These are phyloP conservation scores for Saraca asoca DNA, from an alignment of 331 rosid species.

Conservation along the genomic window DNA sequence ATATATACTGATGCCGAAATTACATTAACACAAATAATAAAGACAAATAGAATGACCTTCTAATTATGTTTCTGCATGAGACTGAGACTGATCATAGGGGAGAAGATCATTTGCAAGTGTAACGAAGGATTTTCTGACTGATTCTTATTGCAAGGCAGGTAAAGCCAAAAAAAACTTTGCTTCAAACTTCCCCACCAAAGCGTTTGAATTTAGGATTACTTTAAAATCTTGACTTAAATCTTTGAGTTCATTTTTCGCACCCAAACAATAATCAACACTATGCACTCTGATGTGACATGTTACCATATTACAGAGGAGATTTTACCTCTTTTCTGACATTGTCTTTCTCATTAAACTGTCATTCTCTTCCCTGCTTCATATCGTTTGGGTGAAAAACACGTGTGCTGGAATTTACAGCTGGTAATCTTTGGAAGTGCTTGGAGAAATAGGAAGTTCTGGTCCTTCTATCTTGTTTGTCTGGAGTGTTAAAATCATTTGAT, in stretches of 20 bases:
- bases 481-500: background rate
- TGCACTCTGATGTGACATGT: conserved; percentile 34
- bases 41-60: too few species aligned
- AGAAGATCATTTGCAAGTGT: too few species aligned
- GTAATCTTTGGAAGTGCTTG: background rate
- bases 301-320: conserved; percentile 32
- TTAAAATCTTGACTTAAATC: conserved; percentile 33
- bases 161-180: conserved; percentile 19
- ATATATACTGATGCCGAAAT: too few species aligned
- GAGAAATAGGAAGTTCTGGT: background rate
- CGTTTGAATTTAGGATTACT: conserved; percentile 6
- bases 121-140: background rate
- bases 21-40: too few species aligned
- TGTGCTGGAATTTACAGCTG: background rate
- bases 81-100: too few species aligned
- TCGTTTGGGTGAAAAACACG: conserved; percentile 16
- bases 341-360: conserved; percentile 29
- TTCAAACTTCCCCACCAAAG: conserved; percentile 28
- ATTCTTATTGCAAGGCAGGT: conserved; percentile 38
- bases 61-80: too few species aligned
- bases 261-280: conserved; percentile 19
- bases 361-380: conserved; percentile 28
- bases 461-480: conserved; percentile 1
- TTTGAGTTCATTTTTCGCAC: conserved; percentile 22
- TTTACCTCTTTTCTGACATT: conserved; percentile 27